Base-by-base conservation (phyloP, 2,329 filamentous ascomycete genomes). In the Cordyceps sp. region DNA sequence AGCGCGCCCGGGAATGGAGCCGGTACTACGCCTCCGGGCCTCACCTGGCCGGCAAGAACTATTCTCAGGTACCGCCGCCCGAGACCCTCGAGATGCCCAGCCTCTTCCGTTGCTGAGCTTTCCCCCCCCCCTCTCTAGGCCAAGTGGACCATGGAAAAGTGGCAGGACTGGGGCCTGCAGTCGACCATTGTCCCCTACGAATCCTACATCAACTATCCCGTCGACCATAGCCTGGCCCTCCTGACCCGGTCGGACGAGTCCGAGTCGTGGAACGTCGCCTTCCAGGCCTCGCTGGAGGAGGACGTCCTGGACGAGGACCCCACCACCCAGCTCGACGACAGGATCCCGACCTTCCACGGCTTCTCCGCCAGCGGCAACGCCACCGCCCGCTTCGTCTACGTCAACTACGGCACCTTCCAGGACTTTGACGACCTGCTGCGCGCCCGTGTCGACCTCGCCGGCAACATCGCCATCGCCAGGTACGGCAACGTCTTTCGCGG, bases 281-380 rank as follows among this genome's bases (percentile, higher is more conserved):
- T 78, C 46, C 74, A 85, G 48, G 88, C 86, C 1, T 76, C 72
- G 2, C 58, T 96, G 26, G 73, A 81, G 43, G 90, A 98, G 53
- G 84, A 93, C 47, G 66, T 88, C 2, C 59, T 96, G 5, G 66
- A 83, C 0, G 77, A 93, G 32, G 90, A 98, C 50, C 69, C 74
- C 4, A 92, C 85, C 0, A 84, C 75, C 14, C 68, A 73, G 16
- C 60, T 84, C 29, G 55, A 68, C 9, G 69, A 85, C 45, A 66
- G 83, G 20, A 68, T 96, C 17, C 85, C 88, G 1, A 88, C 79
- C 0, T 96, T 96, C 59, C 88, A 96, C 48, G 90, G 88, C 33
- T 96, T 94, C 54, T 93, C 84, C 4, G 85, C 85, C 5, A 86
- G 66, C 37, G 88, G 88, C 19, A 93, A 96, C 51, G 88, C 92